Base-by-base conservation (phyloP, 1,139 yeast species). In the Hansenula sp. region DNA sequence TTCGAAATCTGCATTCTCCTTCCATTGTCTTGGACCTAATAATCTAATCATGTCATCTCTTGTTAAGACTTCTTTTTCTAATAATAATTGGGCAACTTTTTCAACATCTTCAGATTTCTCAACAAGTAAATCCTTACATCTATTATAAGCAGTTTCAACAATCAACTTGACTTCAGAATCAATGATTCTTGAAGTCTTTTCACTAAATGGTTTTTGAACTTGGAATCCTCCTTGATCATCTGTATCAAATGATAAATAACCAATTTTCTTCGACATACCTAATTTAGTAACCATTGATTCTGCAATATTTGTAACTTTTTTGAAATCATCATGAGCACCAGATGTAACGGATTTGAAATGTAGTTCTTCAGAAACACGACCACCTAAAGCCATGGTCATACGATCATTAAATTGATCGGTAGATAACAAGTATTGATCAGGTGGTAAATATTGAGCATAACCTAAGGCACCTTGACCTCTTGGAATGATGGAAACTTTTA, bases 341-440 rank as follows among this genome's bases (percentile, higher is more conserved):
- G 93, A 82, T 7, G 97, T 90, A 15, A 91, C 96, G 4, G 89
- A 79, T 36, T 77, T 75, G 62, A 91, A 91, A 62, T 89, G 88
- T 40, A 91, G 67, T 66, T 91, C 97, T 66, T 91, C 98, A 33
- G 94, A 83, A 1, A 90, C 97, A 55, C 97, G 76, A 7, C 98
- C 98, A 38, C 97, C 98, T 42, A 91, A 74, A 0, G 96, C 86
- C 96, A 90, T 91, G 31, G 89, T 79, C 96, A 91, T 90, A 54
- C 95, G 73, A 61, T 91, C 95, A 54, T 70, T 68, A 52, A 89
- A 79, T 66, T 90, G 96, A 52, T 79, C 79, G 47, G 84, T 77
- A 19, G 85, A 78, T 58, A 86, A 75, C 56, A 91, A 74, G 57
- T 89, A 87, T 60, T 85, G 86, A 62, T 91, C 97, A 4, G 94